Evolutionary conservation across 495 filamentous ascomycete genomes (phyloP).

Genomic region (Hypoxylon lienhwacheense): DNA sequence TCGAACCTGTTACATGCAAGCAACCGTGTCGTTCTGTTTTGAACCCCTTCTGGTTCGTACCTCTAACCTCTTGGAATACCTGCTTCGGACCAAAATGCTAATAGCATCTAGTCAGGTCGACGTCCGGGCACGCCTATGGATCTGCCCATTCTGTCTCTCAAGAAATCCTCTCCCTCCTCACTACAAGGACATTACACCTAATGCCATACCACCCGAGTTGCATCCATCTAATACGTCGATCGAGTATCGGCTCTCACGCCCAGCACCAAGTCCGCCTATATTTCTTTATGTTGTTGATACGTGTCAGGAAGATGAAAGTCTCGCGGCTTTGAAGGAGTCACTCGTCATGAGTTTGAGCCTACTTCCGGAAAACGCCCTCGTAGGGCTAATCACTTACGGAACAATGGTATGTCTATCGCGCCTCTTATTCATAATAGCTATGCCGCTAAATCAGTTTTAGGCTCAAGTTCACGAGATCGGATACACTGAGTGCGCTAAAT

Average conservation of each 20-base stretch:
- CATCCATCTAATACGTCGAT: slow-evolving; percentile 94
- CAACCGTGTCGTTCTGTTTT: slow-evolving; percentile 92
- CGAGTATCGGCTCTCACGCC: slow-evolving; percentile 91
- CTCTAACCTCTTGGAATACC: neutral
- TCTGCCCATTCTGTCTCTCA: slow-evolving; percentile 96
- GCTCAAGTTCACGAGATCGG: slow-evolving; percentile 97
- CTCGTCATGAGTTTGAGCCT: slow-evolving; percentile 96
- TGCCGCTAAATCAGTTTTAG: slow-evolving; percentile 52
- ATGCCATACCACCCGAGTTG: slow-evolving; percentile 92
- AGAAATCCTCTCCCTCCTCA: slow-evolving; percentile 93
- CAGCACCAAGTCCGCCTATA: slow-evolving; percentile 91
- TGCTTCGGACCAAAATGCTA: slow-evolving; percentile 17
- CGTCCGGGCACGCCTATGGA: slow-evolving; percentile 92
- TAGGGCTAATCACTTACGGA: slow-evolving; percentile 93
- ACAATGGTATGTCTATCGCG: slow-evolving; percentile 74
- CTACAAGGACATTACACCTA: slow-evolving; percentile 97
- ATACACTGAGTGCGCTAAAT: slow-evolving; percentile 97
- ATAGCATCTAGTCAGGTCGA: slow-evolving; percentile 77
- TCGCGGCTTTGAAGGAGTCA: slow-evolving; percentile 93
- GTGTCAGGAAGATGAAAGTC: slow-evolving; percentile 96
- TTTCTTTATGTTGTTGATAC: slow-evolving; percentile 98
- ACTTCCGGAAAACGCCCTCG: slow-evolving; percentile 88
- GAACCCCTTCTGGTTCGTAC: slow-evolving; percentile 88
- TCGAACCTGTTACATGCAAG: slow-evolving; percentile 98
- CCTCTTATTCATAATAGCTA: neutral